A percentile compares a stretch with the other conserved stretches of the same genome.
These are phyloP conservation scores for Penicillium cinerascens DNA, from an alignment of 495 filamentous ascomycete genomes.

Conservation along the genomic window DNA sequence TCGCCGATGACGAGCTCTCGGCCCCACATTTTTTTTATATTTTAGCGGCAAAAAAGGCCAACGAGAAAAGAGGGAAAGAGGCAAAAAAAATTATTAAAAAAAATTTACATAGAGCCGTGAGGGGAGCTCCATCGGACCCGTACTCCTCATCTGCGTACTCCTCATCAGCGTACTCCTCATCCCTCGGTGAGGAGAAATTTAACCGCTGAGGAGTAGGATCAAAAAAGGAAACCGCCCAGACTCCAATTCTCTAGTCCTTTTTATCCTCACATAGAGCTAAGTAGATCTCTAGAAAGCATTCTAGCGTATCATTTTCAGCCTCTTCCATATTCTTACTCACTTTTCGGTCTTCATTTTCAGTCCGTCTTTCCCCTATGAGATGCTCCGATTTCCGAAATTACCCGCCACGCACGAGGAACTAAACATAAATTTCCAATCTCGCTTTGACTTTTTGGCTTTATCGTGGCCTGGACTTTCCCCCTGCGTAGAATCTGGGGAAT, in stretches of 20 bases:
- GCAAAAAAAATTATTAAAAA: neutral
- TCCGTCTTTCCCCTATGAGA: neutral
- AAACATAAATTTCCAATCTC: neutral
- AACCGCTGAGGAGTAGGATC: slow-evolving; percentile 17
- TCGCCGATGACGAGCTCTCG: neutral
- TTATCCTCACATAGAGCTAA: neutral
- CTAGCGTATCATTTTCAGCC: neutral
- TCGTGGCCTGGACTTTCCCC: neutral
- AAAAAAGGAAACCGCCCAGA: neutral
- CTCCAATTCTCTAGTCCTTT: neutral
- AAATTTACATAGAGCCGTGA: slow-evolving; percentile 27
- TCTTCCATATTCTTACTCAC: neutral
- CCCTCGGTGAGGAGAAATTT: slow-evolving; percentile 33
- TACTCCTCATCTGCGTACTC: too few relatives aligned
- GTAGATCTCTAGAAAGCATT: neutral
- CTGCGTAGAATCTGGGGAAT: slow-evolving; percentile 11
- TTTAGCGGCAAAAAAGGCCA: neutral
- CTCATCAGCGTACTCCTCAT: too few relatives aligned
- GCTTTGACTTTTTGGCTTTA: neutral
- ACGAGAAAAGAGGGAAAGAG: neutral
- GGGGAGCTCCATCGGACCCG: slow-evolving; percentile 9
- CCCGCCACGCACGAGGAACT: neutral
- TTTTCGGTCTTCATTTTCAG: neutral
- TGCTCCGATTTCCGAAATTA: neutral
- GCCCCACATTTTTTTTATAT: neutral